Base-by-base conservation (phyloP, 83 land plant species). In the Thuja plicata region DNA sequence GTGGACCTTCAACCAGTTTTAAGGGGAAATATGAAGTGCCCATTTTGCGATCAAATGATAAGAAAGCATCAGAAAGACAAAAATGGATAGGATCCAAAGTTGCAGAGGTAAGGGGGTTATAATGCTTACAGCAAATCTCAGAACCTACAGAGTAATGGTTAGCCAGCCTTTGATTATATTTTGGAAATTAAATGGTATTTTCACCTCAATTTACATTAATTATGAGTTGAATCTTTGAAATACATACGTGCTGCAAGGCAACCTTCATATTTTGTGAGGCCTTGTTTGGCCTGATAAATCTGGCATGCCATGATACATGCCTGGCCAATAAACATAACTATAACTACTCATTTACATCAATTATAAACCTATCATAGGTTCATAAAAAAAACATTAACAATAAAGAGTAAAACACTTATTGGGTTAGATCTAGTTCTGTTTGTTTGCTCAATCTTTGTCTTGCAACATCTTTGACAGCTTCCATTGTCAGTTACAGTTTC, bases 11-110 rank as follows among this genome's bases (percentile, higher is more conserved):
- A 52, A 60, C 12, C 86, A 99, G 99, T 91, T 99, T 99, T 88
- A 99, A 95, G 92, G 94, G 87, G 19, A 96, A 88, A 88, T 99
- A 96, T 90, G 99, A 99, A 89, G 43, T 91, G 84, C 88, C 88
- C 30, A 97, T 99, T 86, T 92, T 97, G 81, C 94, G 94, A 50
- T 99, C 97, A 82, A 97, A 96, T 93, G 98, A 98, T 60, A 99
- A 97, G 87, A 87, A 92, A 90, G 97, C 99, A 37, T 92, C 99
- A 40, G 95, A 95, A 74, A 91, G 99, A 76, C 97, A 97, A 62
- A 99, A 95, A 85, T 91, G 97, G 88, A 89, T 96, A 90, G 97
- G 99, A 32, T 94, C 98, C n/a, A 91, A 94, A 78, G 96, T 94
- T 95, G 99, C 99, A 43, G 93, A 97, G 98, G 99, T 99, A 89